Conservation (phyloP, 371 early-diverging fungal genomes). For the Mycotypha africana region DNA sequence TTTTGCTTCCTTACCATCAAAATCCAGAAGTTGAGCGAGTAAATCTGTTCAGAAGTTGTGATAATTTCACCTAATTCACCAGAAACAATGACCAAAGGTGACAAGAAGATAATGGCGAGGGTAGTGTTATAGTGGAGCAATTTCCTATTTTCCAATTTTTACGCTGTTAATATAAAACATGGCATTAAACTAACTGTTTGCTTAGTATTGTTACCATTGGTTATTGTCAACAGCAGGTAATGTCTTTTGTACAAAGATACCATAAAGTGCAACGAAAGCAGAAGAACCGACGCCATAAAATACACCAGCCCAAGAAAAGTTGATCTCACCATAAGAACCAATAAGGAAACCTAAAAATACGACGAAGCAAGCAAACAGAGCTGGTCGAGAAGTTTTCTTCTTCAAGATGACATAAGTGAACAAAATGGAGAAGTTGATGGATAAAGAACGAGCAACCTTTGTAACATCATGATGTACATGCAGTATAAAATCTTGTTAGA, state of each 20-base stretch:
- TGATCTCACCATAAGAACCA: conserved; percentile 67
- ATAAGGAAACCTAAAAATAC: conserved; percentile 69
- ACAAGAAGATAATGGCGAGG: conserved; percentile 55
- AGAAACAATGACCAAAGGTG: conserved; percentile 56
- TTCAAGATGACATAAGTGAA: conserved; percentile 63
- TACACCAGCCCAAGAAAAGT: conserved; percentile 67
- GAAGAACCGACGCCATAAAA: conserved; percentile 66
- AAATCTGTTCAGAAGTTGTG: conserved; percentile 34
- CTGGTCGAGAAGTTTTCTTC: conserved; percentile 48
- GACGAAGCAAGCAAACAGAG: conserved; percentile 57
- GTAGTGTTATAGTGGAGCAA: conserved; percentile 72
- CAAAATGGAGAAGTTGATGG: conserved; percentile 68
- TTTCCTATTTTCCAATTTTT: conserved; percentile 33
- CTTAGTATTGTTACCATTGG: conserved; percentile 48
- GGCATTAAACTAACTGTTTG: neutral
- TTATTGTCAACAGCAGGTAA: conserved; percentile 61
- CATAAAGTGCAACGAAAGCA: conserved; percentile 70
- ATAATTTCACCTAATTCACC: conserved; percentile 57
- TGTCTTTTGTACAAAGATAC: conserved; percentile 74
- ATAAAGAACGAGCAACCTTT: conserved; percentile 67
- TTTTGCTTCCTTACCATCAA: conserved; percentile 47
- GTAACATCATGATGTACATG: no score
- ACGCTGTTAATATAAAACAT: no score
- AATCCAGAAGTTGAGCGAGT: conserved; percentile 56
- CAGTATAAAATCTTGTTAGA: no score